Evolutionary conservation across 2,329 filamentous ascomycete genomes (phyloP), one percentile per base, ranked within the genome.

Genomic region (Sarocladiaceae sp.): DNA sequence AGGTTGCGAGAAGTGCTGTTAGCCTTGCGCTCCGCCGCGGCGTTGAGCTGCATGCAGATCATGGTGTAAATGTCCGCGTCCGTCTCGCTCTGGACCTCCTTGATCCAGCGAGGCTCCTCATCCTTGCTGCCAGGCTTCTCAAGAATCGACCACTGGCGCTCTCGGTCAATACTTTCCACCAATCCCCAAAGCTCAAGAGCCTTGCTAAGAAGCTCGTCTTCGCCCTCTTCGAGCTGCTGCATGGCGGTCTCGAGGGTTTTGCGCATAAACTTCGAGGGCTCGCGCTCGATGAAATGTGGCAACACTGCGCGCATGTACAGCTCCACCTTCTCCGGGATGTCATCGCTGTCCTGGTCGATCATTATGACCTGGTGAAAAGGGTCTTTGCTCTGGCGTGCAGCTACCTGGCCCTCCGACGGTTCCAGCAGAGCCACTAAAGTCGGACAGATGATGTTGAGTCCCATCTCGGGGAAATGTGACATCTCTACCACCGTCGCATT

Each of bases 141-240:
- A 3, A 71, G 57, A 50, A 80, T 76, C 26, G 65, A 69, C 80
- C 80, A 83, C 49, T 78, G 72, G 3, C 78, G 68, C 55, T 83
- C 79, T 40, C 77, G 72, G 55, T 83, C 79, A 47, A 83, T 76
- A 35, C 81, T 77, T 55, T 83, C 79, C 4, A 83, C 78, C 4
- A 80, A 67, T 0, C 76, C 75, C 80, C 80, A 83, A 2, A 83
- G 67, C 56, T 83, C 78, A 4, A 83, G 66, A 2, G 78, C 75
- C 47, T 76, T 72, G 44, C 69, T 69, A 6, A 83, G 63, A 11
- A 81, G 62, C 45, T 74, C 70, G 49, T 80, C 76, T n/a, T 67
- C 63, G 27, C 68, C 65, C 6, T 70, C 70, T 37, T 69, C 58
- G 4, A 64, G 54, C 11, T 70, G 70, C 42, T 70, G 61, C 29